Percentiles rank a stretch among this genome's conserved stretches.
Evolutionary conservation across 345 rosid genomes (phyloP).

Genomic region (Linum lewisii): DNA sequence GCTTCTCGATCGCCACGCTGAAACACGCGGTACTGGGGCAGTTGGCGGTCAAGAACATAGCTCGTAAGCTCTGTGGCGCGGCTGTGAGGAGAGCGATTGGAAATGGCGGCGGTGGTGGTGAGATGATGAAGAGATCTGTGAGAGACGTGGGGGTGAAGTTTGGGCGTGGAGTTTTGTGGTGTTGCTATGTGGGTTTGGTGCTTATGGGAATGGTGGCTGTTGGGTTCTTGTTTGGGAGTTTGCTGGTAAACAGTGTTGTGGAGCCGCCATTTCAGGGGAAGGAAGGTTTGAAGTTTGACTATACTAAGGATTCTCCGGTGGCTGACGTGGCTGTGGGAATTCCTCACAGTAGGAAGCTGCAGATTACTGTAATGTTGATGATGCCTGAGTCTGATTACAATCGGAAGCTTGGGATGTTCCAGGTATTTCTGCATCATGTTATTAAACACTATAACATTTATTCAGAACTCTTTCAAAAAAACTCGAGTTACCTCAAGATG

Average conservation of each 20-base stretch:
- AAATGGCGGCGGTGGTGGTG: constrained; percentile 10
- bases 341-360: constrained; percentile 23
- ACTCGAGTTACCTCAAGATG: too few relatives aligned
- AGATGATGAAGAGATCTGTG: background rate
- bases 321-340: constrained; percentile 20
- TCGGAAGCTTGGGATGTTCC: constrained; percentile 27
- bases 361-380: constrained; percentile 19
- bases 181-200: constrained; percentile 17
- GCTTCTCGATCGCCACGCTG: constrained; percentile 10
- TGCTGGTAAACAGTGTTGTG: constrained; percentile 11
- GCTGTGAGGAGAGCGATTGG: constrained; percentile 1
- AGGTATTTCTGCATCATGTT: constrained; percentile 12
- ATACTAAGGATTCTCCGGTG: constrained; percentile 19
- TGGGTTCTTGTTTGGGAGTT: constrained; percentile 21
- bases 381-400: constrained; percentile 32
- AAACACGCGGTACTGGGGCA: constrained; percentile 12
- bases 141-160: constrained; percentile 9
- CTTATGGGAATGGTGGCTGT: constrained; percentile 18
- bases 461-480: too few relatives aligned
- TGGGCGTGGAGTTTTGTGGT: constrained; percentile 21
- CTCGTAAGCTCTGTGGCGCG: constrained; percentile 11
- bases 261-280: constrained; percentile 22
- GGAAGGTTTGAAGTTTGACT: constrained; percentile 24
- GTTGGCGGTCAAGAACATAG: background rate
- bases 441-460: background rate